Percentiles rank a stretch among this genome's conserved stretches.
These are phyloP conservation scores for Corymbia calophylla DNA, from an alignment of 441 rosid genomes.

Conservation along the genomic window DNA sequence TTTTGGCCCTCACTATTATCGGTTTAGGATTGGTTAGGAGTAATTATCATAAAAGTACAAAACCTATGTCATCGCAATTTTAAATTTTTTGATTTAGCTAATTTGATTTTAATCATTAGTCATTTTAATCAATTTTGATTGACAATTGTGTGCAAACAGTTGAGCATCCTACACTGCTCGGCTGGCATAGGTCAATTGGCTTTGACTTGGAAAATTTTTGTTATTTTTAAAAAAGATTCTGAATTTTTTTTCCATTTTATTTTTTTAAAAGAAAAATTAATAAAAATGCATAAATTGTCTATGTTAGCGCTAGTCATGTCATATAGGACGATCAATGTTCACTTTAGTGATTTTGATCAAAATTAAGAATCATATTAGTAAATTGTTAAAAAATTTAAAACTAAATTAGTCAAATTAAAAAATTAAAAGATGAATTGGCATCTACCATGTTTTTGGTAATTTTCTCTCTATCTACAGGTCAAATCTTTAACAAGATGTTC, in stretches of 20 bases:
- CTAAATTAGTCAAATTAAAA: neutral
- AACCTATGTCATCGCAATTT: accelerated
- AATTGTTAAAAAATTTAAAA: neutral
- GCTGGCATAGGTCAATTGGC: accelerated
- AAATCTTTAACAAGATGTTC: neutral
- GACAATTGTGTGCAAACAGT: no score
- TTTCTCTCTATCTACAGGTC: accelerated
- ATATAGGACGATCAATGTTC: neutral
- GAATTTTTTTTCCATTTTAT: neutral
- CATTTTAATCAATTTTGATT: accelerated
- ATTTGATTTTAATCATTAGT: neutral
- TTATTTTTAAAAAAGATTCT: neutral
- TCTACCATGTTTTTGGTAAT: neutral
- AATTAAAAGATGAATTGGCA: neutral
- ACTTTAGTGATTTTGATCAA: neutral
- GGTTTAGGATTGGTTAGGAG: neutral
- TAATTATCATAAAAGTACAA: neutral
- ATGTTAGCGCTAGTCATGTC: accelerated
- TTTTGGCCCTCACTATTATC: neutral
- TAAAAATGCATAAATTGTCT: accelerated
- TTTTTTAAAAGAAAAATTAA: neutral
- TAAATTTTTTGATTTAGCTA: neutral
- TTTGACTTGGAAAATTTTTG: neutral
- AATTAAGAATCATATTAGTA: neutral
- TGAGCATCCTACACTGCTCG: accelerated